These are phyloP conservation scores for Mycena crocata DNA, from an alignment of 768 basidiomycete genomes.

Conservation along the genomic window DNA sequence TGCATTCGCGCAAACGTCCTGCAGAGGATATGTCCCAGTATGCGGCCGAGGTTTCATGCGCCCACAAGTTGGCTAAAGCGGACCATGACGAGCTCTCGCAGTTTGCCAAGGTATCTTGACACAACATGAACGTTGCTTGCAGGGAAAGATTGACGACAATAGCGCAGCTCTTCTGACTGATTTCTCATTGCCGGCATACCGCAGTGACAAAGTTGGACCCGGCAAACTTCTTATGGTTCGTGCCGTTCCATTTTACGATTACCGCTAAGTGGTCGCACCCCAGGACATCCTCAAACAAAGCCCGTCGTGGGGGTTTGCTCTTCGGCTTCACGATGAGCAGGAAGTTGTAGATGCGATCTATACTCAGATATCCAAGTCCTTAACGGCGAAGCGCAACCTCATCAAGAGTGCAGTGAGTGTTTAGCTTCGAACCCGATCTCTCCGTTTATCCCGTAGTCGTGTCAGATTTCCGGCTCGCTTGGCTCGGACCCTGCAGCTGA, in stretches of 20 bases:
- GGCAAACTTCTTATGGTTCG: not conserved
- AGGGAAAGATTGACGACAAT: not conserved
- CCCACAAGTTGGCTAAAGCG: not conserved
- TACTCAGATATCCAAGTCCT: not conserved
- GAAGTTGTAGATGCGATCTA: not conserved
- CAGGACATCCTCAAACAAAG: not conserved
- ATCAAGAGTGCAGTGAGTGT: not conserved
- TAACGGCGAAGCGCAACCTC: not conserved
- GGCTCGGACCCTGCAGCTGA: not conserved
- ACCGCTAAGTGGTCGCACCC: not conserved
- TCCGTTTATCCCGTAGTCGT: no score
- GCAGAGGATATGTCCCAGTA: constrained; percentile 1
- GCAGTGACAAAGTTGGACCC: not conserved
- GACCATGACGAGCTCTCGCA: not conserved
- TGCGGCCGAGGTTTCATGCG: not conserved
- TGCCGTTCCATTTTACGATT: not conserved
- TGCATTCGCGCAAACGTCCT: not conserved
- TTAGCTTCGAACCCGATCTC: not conserved
- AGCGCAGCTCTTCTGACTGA: not conserved
- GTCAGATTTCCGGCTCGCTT: not conserved
- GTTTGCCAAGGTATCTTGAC: constrained; percentile 2
- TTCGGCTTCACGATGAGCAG: not conserved
- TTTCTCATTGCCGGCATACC: not conserved
- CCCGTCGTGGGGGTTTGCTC: not conserved
- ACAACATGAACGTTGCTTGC: not conserved